phyloP scores from a whole-genome alignment of 306 rosid species.

The Castanea sativa region DNA sequence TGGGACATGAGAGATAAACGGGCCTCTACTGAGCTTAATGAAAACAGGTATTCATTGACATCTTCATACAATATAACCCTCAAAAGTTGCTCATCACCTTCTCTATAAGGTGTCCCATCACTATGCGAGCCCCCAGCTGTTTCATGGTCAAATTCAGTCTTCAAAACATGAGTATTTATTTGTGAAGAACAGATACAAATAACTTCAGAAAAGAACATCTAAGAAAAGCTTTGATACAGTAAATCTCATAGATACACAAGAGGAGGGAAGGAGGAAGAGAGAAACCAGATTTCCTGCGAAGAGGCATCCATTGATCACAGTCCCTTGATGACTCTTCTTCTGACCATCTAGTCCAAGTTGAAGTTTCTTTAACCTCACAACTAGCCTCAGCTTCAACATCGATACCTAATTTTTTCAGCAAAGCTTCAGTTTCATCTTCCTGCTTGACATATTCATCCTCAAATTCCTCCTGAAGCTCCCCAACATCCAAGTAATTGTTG shows the following conservation, averaged over 20 bases:
- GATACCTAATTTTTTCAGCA: conserved; percentile 83
- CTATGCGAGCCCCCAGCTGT: conserved; percentile 38
- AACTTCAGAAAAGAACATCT: conserved; percentile 3
- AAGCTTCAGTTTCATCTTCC: conserved; percentile 76
- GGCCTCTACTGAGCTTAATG: conserved; percentile 76
- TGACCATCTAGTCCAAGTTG: conserved; percentile 89
- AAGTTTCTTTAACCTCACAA: conserved; percentile 61
- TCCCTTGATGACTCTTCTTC: conserved; percentile 86
- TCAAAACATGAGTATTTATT: conserved; percentile 6
- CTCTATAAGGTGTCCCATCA: conserved; percentile 44
- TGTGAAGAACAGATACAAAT: conserved; percentile 9
- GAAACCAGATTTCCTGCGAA: conserved; percentile 52
- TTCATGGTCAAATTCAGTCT: conserved; percentile 31
- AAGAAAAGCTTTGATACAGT: conserved; percentile 13
- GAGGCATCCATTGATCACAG: conserved; percentile 88
- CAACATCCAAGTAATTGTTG: conserved; percentile 39
- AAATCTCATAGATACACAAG: background rate
- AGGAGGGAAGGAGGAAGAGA: conserved; percentile 15
- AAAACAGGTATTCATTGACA: conserved; percentile 75
- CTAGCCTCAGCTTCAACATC: conserved; percentile 59
- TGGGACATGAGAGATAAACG: conserved; percentile 64
- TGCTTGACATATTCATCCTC: conserved; percentile 46
- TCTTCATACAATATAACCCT: conserved; percentile 82
- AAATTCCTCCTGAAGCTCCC: conserved; percentile 50
- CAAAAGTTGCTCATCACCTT: conserved; percentile 68